Evolutionary conservation across 345 rosid genomes (phyloP).

Genomic region (Populus deltoides): DNA sequence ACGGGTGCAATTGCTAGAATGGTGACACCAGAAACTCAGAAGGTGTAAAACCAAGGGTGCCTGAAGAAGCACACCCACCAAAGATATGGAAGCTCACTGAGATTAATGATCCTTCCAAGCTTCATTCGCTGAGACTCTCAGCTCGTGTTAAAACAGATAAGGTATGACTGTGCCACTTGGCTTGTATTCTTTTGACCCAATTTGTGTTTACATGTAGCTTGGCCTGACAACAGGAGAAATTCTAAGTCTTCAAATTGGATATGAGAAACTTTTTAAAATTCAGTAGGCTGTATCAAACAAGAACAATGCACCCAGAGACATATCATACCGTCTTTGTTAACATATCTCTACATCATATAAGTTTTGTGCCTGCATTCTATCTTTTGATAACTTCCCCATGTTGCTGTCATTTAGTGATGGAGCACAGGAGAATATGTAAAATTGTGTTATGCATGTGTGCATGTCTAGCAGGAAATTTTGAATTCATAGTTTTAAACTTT

Average conservation of each 20-base stretch:
- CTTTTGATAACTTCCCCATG: neutral
- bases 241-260: neutral
- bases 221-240: neutral
- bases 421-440: neutral
- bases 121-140: constrained; percentile 32
- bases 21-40: constrained; percentile 29
- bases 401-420: neutral
- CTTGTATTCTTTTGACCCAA: neutral
- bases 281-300: neutral
- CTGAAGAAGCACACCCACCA: constrained; percentile 22
- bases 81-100: constrained; percentile 28
- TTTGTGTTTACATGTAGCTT: neutral
- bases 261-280: neutral
- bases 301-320: neutral
- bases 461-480: neutral
- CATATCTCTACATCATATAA: neutral
- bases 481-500: neutral
- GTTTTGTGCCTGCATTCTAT: neutral
- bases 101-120: constrained; percentile 33
- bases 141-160: constrained; percentile 24
- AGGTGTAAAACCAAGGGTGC: constrained; percentile 21
- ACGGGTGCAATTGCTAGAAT: constrained; percentile 23
- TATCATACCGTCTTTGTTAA: neutral
- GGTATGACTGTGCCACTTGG: constrained; percentile 13
- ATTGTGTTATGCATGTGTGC: neutral